Base-by-base conservation (phyloP, 139 green algal species). In the Chlamydomonas sp. region DNA sequence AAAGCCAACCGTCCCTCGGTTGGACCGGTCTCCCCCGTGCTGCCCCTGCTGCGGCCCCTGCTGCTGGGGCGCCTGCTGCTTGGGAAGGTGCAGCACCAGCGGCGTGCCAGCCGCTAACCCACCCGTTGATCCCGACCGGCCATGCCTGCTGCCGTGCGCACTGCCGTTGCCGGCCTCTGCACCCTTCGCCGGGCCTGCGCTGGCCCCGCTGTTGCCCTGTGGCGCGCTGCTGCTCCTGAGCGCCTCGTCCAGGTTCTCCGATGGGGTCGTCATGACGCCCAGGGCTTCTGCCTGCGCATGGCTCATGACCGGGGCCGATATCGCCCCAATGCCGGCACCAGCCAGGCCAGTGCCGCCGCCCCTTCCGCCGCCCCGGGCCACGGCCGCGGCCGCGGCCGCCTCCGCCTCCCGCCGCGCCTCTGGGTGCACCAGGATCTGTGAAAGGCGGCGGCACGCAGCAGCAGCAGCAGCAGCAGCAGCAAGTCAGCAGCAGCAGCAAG, bases 391-490 rank as follows among this genome's bases (percentile, higher is more conserved):
- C 3, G n/a, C 72, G 3, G n/a, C 49, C 17, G 79, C 17, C 83
- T 87, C 83, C 5, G 83, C 14, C 62, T 87, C 83, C 4, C 73
- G 62, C 16, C 31, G 61, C 1, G 73, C 83, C 62, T 87, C 72
- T 2, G 83, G 83, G n/a, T 87, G 83, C 15, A 87, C 75, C 1
- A 87, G 73, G 1, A 87, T 5, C 83, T 87, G 83, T 12, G 10
- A 9, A 58, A 2, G 66, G 1, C 17, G 63, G n/a, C 0, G 6
- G 17, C 2, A 3, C 15, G 16, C 31, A 16, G 59, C 4, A 16
- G 4, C 3, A 9, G 7, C 12, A 5, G 77, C 3, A 63, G 31
- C 6, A 18, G 6, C 1, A 1, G 31, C 5, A 18, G 60, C 2
- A 7, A 18, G 12, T 60, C 5, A 4, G 18, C 5, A 1, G 73